Conservation (phyloP, 306 rosid species). For the Abrus precatorius region DNA sequence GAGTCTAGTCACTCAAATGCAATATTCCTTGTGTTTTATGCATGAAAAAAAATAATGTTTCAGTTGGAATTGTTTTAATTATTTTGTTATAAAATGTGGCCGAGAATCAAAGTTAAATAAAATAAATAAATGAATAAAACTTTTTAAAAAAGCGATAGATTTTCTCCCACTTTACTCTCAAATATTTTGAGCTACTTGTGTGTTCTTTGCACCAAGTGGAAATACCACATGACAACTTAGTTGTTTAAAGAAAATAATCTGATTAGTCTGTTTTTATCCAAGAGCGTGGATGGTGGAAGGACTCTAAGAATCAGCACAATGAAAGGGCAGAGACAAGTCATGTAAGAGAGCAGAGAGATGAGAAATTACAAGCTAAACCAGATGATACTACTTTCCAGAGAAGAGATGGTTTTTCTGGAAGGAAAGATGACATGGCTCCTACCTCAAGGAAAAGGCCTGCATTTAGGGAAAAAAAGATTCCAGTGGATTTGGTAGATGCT, state of each 20-base stretch:
- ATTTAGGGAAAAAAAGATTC: constrained; percentile 73
- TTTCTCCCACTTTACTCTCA: too few species aligned
- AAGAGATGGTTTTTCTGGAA: constrained; percentile 58
- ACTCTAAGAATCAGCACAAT: constrained; percentile 54
- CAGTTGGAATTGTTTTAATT: neutral
- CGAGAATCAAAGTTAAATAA: constrained; percentile 13
- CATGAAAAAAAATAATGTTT: constrained; percentile 2
- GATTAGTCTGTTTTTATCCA: constrained; percentile 21
- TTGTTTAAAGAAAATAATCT: constrained; percentile 21
- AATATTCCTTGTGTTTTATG: constrained; percentile 25
- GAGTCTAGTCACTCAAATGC: neutral
- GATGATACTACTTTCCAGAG: constrained; percentile 55
- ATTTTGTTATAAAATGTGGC: constrained; percentile 28
- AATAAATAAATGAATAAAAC: neutral
- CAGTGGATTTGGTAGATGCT: constrained; percentile 55
- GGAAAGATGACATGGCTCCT: constrained; percentile 54
- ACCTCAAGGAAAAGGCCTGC: constrained; percentile 72
- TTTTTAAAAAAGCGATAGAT: too few species aligned
- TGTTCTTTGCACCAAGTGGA: constrained; percentile 29
- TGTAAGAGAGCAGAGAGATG: constrained; percentile 55
- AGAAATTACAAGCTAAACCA: constrained; percentile 52
- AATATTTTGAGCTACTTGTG: constrained; percentile 3
- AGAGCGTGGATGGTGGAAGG: constrained; percentile 85
- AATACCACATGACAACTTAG: neutral
- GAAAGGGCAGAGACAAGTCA: constrained; percentile 56